Base-by-base conservation (phyloP, 176 grass and related monocot genomes). In the Oryza punctata region DNA sequence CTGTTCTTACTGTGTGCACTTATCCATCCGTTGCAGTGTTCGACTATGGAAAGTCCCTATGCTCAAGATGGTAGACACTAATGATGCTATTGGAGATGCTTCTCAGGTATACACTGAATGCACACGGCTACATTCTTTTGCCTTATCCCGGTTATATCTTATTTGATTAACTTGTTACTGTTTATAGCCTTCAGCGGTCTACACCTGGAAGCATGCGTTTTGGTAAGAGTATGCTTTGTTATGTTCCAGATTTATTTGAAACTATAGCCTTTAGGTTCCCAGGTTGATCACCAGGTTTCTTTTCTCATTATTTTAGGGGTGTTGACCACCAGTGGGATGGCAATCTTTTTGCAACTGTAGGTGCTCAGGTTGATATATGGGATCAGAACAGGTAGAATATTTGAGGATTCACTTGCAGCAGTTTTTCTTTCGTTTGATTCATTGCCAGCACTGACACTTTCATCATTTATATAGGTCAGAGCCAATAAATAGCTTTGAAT, bases 291-390 rank as follows among this genome's bases (percentile, higher is more conserved):
- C 19, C 5, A 24, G 57, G 49, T 87, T 47, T 82, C 32, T 76
- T 4, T 77, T 67, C 16, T 69, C 69, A 45, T 67, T 61, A 73
- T 77, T 75, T 79, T 84, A 98, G 96, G 91, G 93, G 87, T 77
- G 93, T 90, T 67, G 96, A 98, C 89, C 93, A 98, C 80, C 96
- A 98, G 65, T 98, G 96, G 96, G 93, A 89, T 69, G 82, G 87
- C 67, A 87, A 72, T 79, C 88, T 98, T 72, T 99, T 99, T 87
- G 93, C 91, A 35, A 99, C 96, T 52, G 96, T 89, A 78, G 96
- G 96, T 81, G 91, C 96, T 54, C 91, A 96, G 81, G 93, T 98
- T 72, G 96, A 96, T 88, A 90, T 98, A 94, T 98, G 96, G 96
- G 96, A 98, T 89, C 96, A 86, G 77, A 94, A 98, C 74, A 98